Conservation (phyloP, 2,329 filamentous ascomycete genomes). For the Lasiodiplodia theobromae region DNA sequence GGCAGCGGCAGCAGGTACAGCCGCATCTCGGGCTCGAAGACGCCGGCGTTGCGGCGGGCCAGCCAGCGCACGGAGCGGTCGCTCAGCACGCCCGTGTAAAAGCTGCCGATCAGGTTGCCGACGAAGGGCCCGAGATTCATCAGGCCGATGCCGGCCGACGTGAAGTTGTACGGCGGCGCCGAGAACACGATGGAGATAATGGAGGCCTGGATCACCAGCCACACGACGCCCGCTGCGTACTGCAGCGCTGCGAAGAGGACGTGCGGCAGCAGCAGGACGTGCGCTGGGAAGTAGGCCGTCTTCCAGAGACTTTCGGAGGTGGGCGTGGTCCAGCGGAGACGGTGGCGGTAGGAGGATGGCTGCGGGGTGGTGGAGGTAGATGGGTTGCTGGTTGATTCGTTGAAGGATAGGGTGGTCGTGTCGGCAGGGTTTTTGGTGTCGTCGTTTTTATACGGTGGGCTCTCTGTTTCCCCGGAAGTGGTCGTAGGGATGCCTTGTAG, state of each 20-base stretch:
- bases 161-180: slow-evolving; percentile 47
- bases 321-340: background rate
- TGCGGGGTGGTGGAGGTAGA: background rate
- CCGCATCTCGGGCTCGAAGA: slow-evolving; percentile 39
- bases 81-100: slow-evolving; percentile 49
- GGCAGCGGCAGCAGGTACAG: slow-evolving; percentile 23
- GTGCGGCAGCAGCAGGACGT: background rate
- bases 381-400: background rate
- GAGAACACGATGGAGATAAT: slow-evolving; percentile 30
- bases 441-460: background rate
- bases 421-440: background rate
- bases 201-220: background rate
- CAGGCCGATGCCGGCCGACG: slow-evolving; percentile 55
- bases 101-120: slow-evolving; percentile 43
- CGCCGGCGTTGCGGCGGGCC: slow-evolving; percentile 35
- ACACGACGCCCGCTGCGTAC: background rate
- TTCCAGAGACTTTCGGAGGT: background rate
- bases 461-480: background rate
- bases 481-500: background rate
- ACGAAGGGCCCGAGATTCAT: slow-evolving; percentile 49
- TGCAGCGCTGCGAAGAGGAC: background rate
- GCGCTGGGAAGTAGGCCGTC: background rate
- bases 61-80: slow-evolving; percentile 36
- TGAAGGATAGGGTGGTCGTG: background rate
- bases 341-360: background rate